phyloP scores from a whole-genome alignment of 352 stramenopile genomes.

The Pythium graminicola region DNA sequence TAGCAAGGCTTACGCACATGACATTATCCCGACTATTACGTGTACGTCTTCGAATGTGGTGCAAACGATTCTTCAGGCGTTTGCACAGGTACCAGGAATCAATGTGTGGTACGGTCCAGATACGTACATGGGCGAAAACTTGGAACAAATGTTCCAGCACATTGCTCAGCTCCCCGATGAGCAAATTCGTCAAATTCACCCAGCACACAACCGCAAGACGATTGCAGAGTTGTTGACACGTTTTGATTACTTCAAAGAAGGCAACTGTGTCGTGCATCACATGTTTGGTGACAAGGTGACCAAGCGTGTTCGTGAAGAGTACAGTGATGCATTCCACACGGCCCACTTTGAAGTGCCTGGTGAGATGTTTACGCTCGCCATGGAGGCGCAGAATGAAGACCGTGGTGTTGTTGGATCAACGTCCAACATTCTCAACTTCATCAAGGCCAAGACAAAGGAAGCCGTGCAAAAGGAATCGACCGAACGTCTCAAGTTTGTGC shows the following conservation, averaged over 20 bases:
- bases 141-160: constrained; percentile 91
- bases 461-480: constrained; percentile 53
- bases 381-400: constrained; percentile 87
- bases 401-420: constrained; percentile 94
- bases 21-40: constrained; percentile 94
- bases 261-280: constrained; percentile 97
- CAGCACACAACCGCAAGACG: constrained; percentile 72
- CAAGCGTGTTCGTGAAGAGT: constrained; percentile 86
- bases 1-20: constrained; percentile 93
- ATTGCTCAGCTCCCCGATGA: constrained; percentile 71
- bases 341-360: constrained; percentile 97
- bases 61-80: constrained; percentile 93
- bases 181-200: constrained; percentile 81
- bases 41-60: constrained; percentile 97
- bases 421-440: constrained; percentile 97
- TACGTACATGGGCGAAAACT: constrained; percentile 98
- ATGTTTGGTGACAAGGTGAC: constrained; percentile 96
- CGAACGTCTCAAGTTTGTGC: constrained; percentile 90
- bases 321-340: constrained; percentile 92
- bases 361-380: constrained; percentile 98
- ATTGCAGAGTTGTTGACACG: constrained; percentile 77
- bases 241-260: constrained; percentile 94
- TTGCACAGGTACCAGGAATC: constrained; percentile 87
- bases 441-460: constrained; percentile 91
- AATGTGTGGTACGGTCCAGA: constrained; percentile 93